Base-by-base conservation (phyloP, 139 green algal genomes). In the Chlorella sp. region DNA sequence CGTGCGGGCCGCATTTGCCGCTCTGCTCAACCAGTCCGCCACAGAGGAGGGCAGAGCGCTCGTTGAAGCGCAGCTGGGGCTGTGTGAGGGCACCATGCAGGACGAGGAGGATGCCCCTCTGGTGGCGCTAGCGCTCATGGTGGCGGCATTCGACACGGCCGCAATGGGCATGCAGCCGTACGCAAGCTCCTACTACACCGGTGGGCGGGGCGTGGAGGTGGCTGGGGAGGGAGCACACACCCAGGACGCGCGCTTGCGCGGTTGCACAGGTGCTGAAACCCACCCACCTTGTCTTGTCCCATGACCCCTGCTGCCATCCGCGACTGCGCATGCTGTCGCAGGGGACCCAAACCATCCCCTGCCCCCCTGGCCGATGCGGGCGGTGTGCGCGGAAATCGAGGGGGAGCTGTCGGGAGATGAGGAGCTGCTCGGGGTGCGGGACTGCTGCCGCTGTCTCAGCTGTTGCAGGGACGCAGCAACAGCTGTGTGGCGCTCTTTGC, bases 111-210 rank as follows among this genome's bases (percentile, higher is more conserved):
- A 41, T 44, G 73, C 73, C 17, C n/a, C 48, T 7, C 17, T 64
- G 46, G 73, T 80, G 32, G 73, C 74, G 3, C 34, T 73, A 3
- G 86, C 85, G 24, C 40, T 92, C 82, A 84, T 93, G 91, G 88
- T 84, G 41, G 90, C 13, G 13, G 51, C 91, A 1, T 97, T 94
- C 72, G 93, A 97, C 86, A 89, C 90, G 16, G 93, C 91, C 41
- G 92, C 93, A 19, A 97, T 97, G 94, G 92, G 90, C 65, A 93
- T 94, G 84, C 95, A 92, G 80, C 94, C 92, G 26, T 95, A 91
- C 70, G 48, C 88, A 11, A 90, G 72, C 30, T 75, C 81, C 34
- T 95, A 95, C 88, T 80, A 67, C 32, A 67, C 46, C 0, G 73
- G 73, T 43, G 36, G 36, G 69, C 36, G 7, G 36, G 36, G 20